Conservation (phyloP, 106 monocot species). For the Dioscorea zingiberensis region DNA sequence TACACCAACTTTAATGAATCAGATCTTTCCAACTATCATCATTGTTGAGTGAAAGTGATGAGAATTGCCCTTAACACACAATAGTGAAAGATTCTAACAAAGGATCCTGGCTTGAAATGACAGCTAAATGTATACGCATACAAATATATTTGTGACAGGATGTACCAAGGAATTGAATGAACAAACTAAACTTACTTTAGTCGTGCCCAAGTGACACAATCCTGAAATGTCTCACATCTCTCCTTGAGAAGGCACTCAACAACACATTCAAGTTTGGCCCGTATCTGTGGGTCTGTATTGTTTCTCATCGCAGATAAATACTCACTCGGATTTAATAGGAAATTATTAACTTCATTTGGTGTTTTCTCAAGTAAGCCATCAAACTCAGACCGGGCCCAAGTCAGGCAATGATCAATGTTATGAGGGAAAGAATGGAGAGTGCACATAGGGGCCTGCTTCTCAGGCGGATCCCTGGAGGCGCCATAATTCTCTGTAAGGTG, state of each 20-base stretch:
- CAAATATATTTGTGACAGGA: too few species aligned
- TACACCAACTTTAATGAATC: too few species aligned
- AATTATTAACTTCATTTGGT: slow-evolving; percentile 78
- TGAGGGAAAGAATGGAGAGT: slow-evolving; percentile 96
- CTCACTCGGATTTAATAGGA: slow-evolving; percentile 56
- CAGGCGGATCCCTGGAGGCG: slow-evolving; percentile 89
- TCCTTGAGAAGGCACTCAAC: slow-evolving; percentile 75
- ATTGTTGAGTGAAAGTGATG: too few species aligned
- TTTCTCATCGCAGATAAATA: too few species aligned
- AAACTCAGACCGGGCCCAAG: slow-evolving; percentile 96
- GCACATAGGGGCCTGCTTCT: slow-evolving; percentile 96
- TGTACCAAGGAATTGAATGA: too few species aligned
- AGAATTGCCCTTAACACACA: not conserved
- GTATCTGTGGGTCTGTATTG: too few species aligned
- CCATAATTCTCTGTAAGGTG: slow-evolving; percentile 98
- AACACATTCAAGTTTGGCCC: slow-evolving; percentile 71
- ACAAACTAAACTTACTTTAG: slow-evolving; percentile 39
- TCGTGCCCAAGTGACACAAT: slow-evolving; percentile 82
- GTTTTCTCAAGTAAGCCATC: slow-evolving; percentile 89
- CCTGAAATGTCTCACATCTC: slow-evolving; percentile 74
- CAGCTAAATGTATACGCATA: not conserved
- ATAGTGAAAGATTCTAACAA: not conserved
- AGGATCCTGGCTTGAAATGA: not conserved
- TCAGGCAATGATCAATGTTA: slow-evolving; percentile 93
- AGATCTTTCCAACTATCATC: too few species aligned